Conservation (phyloP, 2,329 filamentous ascomycete genomes). For the Diaporthe sp. region DNA sequence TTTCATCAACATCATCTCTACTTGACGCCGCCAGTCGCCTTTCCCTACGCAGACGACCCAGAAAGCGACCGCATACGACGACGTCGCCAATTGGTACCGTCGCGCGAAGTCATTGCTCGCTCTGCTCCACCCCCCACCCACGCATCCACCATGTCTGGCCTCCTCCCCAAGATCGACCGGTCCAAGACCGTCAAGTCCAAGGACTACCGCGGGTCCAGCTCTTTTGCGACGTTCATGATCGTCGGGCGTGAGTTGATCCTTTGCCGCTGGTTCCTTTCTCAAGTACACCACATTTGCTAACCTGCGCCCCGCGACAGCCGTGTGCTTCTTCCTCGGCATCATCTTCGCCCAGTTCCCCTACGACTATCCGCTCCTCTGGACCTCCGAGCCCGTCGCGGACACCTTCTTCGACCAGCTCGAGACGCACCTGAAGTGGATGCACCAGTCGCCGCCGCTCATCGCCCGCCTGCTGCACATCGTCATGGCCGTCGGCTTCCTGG, state of each 20-base stretch:
- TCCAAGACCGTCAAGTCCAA: conserved; percentile 70
- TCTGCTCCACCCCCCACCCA: not conserved
- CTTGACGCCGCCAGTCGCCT: conserved; percentile 8
- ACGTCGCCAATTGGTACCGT: conserved; percentile 18
- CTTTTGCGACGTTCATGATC: conserved; percentile 97
- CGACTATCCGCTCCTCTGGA: conserved; percentile 92
- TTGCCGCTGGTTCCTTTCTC: conserved; percentile 33
- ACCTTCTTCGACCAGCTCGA: conserved; percentile 89
- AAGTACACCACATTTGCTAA: conserved; percentile 42
- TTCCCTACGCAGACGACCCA: not conserved
- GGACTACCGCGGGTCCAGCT: conserved; percentile 72
- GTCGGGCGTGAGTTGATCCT: conserved; percentile 82
- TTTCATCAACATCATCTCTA: conserved; percentile 7
- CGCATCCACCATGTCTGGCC: conserved; percentile 35
- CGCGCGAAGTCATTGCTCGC: not conserved
- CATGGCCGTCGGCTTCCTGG: conserved; percentile 87
- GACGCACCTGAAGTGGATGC: conserved; percentile 89
- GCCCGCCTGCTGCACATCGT: conserved; percentile 94
- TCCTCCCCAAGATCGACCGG: conserved; percentile 58
- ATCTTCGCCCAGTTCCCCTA: conserved; percentile 97
- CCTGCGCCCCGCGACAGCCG: conserved; percentile 65
- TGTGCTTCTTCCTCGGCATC: conserved; percentile 98
- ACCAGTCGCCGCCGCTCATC: conserved; percentile 92
- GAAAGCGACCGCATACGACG: conserved; percentile 1
- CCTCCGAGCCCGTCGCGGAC: conserved; percentile 73